These are phyloP conservation scores for Phlebiopsis flavidoalba DNA, from an alignment of 768 basidiomycete genomes.

Conservation along the genomic window DNA sequence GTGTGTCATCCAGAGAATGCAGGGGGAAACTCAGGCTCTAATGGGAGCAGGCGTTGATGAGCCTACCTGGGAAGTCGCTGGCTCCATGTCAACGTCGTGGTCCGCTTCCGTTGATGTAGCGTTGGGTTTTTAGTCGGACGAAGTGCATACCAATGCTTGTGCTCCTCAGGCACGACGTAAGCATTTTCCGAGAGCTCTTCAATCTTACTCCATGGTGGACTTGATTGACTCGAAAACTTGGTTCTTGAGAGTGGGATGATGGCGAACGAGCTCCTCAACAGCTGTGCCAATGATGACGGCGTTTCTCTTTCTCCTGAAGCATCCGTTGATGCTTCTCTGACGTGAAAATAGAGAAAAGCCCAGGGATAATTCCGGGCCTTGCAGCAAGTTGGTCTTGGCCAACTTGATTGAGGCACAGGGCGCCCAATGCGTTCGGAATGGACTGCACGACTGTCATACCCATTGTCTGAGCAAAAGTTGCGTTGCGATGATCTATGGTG, in stretches of 20 bases:
- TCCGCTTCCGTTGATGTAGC: not conserved
- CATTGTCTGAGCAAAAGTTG: not conserved
- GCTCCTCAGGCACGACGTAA: constrained; percentile 50
- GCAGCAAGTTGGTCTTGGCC: constrained; percentile 78
- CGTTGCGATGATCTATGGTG: not conserved
- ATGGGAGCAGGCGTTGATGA: constrained; percentile 14
- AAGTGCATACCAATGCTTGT: constrained; percentile 57
- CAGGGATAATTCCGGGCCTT: constrained; percentile 77
- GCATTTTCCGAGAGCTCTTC: constrained; percentile 67
- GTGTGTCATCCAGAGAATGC: constrained; percentile 28
- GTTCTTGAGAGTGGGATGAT: constrained; percentile 84
- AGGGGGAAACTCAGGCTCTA: constrained; percentile 16
- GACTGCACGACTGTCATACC: constrained; percentile 69
- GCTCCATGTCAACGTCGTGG: constrained; percentile 19
- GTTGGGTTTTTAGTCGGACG: constrained; percentile 7
- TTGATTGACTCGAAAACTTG: constrained; percentile 77
- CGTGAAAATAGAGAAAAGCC: constrained; percentile 82
- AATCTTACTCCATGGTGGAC: constrained; percentile 62
- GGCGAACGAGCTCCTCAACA: constrained; percentile 92
- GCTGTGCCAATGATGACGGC: constrained; percentile 83
- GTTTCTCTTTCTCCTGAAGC: constrained; percentile 87
- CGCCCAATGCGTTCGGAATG: constrained; percentile 93
- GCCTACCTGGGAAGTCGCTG: constrained; percentile 15
- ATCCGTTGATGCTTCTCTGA: constrained; percentile 79
- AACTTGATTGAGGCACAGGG: constrained; percentile 87